Base-by-base conservation (phyloP, 768 basidiomycete species). In the Naganishia friedmannii region DNA sequence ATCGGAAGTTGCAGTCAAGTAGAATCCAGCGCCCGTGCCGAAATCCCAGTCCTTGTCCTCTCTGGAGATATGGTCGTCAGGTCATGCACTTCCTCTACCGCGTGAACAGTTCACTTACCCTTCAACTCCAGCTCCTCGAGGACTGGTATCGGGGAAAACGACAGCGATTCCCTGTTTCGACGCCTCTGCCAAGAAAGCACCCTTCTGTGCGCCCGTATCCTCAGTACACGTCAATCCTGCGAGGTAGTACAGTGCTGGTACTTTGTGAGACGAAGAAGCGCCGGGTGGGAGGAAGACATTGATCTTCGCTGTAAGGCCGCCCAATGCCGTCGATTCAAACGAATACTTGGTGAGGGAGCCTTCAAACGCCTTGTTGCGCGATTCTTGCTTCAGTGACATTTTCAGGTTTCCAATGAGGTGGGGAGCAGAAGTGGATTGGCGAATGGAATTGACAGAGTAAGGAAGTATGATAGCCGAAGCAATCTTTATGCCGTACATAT, bases 1-100 rank as follows among this genome's bases (percentile, higher is more conserved):
- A 13, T 80, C 79, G 12, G 87, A 85, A 1, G 92, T 96, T 3
- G 95, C 95, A 78, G 96, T 88, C 74, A 99, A 80, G 81, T 99
- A 98, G 83, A 98, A 99, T 42, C 96, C 95, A 54, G 96, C 96
- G 54, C 93, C 92, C 31, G 88, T 89, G 48, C 94, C 94, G 80
- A 96, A 93, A 76, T 95, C 90, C 92, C 91, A 95, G 79, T 87
- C 82, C 71, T 80, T 78, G 45, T 83, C 81, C 69, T 82, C 81
- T 1, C 69, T 69, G 53, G 10, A 37, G 10, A 17, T 42, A 21
- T 29, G 45, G 2, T 12, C 13, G 32, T 51, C 53, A 48, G 28
- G 17, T 6, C 23, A 12, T 17, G 13, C 12, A 4, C 1, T 17
- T 21, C 19, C 21, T 39, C n/a, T 39, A 28, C 15, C 5, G 34